These are phyloP conservation scores for Pleurotus tuoliensis DNA, from an alignment of 768 basidiomycete genomes.

Conservation along the genomic window DNA sequence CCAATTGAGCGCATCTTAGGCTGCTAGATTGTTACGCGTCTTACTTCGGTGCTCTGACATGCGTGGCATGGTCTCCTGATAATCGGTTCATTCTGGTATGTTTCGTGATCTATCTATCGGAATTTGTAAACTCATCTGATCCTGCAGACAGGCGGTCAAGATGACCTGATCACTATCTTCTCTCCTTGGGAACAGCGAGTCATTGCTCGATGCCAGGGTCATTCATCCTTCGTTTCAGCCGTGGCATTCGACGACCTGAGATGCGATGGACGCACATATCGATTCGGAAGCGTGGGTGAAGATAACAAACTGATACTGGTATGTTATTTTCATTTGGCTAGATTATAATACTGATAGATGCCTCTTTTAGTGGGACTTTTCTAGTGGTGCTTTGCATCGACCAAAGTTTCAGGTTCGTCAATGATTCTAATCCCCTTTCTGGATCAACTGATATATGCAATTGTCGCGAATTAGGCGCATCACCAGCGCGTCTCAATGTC, in stretches of 20 bases:
- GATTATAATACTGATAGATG: slow-evolving; percentile 7
- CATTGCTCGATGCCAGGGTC: slow-evolving; percentile 94
- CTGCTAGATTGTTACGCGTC: slow-evolving; percentile 92
- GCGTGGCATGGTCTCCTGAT: slow-evolving; percentile 94
- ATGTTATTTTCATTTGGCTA: slow-evolving; percentile 17
- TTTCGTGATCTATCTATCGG: slow-evolving; percentile 4
- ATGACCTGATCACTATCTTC: slow-evolving; percentile 92
- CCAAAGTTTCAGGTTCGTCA: slow-evolving; percentile 63
- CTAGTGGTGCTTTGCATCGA: slow-evolving; percentile 83
- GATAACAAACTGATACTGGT: slow-evolving; percentile 94
- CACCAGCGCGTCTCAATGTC: slow-evolving; percentile 77
- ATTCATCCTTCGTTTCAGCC: slow-evolving; percentile 88
- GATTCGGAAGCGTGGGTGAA: slow-evolving; percentile 95
- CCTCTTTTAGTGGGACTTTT: slow-evolving; percentile 82
- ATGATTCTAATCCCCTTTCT: not conserved
- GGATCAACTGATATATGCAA: not conserved
- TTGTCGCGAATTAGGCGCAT: slow-evolving; percentile 40
- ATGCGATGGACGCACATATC: slow-evolving; percentile 86
- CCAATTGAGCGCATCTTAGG: slow-evolving; percentile 33
- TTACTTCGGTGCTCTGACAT: slow-evolving; percentile 90
- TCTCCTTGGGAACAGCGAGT: slow-evolving; percentile 94
- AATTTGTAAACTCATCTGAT: slow-evolving; percentile 7
- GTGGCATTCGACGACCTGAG: slow-evolving; percentile 89
- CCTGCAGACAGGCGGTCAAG: slow-evolving; percentile 88
- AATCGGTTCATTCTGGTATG: slow-evolving; percentile 86